These are phyloP conservation scores for Amaranthus tricolor DNA, from an alignment of 179 eudicot genomes.

Conservation along the genomic window DNA sequence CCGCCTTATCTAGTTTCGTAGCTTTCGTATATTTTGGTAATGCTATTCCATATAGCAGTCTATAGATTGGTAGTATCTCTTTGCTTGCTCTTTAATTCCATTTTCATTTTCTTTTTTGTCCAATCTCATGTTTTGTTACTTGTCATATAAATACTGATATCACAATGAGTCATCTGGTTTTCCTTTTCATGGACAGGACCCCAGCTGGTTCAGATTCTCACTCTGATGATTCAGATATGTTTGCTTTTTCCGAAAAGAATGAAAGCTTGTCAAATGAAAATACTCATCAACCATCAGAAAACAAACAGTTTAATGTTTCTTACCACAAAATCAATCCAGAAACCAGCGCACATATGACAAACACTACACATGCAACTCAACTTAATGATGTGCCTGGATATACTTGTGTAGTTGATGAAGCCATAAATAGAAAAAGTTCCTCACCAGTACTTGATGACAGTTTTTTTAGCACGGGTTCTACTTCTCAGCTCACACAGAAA, in stretches of 20 bases:
- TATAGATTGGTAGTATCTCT: conserved; percentile 2
- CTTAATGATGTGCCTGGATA: conserved; percentile 57
- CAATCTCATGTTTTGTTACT: not conserved
- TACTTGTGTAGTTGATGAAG: conserved; percentile 43
- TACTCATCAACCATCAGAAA: conserved; percentile 37
- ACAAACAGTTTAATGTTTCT: conserved; percentile 47
- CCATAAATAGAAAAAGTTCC: conserved; percentile 30
- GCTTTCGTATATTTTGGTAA: not conserved
- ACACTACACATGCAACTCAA: conserved; percentile 43
- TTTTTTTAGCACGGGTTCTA: conserved; percentile 30
- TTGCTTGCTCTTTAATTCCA: not conserved
- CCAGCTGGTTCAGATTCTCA: conserved; percentile 72
- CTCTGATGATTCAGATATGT: conserved; percentile 76
- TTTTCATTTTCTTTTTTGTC: conserved; percentile 4
- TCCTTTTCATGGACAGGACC: conserved; percentile 51
- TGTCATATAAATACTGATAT: not conserved
- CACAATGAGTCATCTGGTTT: conserved; percentile 16
- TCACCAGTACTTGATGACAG: conserved; percentile 36
- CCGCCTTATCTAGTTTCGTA: not conserved
- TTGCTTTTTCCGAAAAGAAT: conserved; percentile 61
- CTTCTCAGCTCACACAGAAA: conserved; percentile 30
- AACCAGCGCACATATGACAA: conserved; percentile 34
- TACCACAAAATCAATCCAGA: conserved; percentile 51
- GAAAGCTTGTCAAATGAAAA: conserved; percentile 48
- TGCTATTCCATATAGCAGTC: not conserved